Base-by-base conservation (phyloP, 129 eudicot genomes). In the Flaveria trinervia region DNA sequence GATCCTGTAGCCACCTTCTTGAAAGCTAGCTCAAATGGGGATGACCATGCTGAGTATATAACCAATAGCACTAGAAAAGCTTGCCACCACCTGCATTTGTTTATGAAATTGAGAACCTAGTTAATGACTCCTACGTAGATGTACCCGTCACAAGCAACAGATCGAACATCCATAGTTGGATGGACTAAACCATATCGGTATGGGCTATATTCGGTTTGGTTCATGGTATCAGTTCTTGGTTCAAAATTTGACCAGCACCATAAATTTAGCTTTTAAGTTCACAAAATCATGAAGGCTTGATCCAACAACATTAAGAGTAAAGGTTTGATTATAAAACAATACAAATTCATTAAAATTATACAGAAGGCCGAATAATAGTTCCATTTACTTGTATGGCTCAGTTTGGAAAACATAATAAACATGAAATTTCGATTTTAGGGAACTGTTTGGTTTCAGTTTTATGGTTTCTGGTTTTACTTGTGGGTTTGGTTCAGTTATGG, bases 41-140 rank as follows among this genome's bases (percentile, higher is more conserved):
- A 92, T 78, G 97, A 84, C 97, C 97, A 92, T 41, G 97, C 92
- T 0, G 97, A 92, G 84, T 92, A 92, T 71, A 89, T 74, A 65
- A 92, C 97, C 77, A 92, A 71, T 26, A 87, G 68, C 70, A 92
- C 97, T 22, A 92, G 86, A 84, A 92, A 92, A 65, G 96, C 82
- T 86, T 87, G 96, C 97, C 97, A 92, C 91, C 83, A 87, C 73
- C 97, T 92, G 82, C 83, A 77, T 75, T 18, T 45, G n/a, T 64
- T 39, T 6, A 43, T 43, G 12, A 22, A 26, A 45, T 2, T 62
- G 71, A 57, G 20, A 20, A 70, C 72, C 18, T 68, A 55, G 39
- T 44, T 68, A 68, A 66, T n/a, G 50, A 66, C 51, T 36, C 50
- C 26, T 66, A 66, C 71, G n/a, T 66, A 16, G 5, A 33, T 26